Conservation (phyloP, 2,329 filamentous ascomycete species). For the Beauveria brongniartii region DNA sequence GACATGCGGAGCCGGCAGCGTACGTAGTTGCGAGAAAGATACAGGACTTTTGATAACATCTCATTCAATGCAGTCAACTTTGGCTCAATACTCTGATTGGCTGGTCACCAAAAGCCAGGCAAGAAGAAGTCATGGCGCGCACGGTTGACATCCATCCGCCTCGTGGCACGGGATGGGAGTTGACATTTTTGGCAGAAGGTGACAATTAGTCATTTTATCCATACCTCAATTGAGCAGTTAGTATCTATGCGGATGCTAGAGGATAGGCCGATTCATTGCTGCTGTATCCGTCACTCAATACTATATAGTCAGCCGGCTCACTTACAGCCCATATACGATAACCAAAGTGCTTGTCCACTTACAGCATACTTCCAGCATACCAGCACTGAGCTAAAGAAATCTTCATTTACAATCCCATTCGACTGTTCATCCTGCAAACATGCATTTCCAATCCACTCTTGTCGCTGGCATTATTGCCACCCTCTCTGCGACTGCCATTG, state of each 20-base stretch:
- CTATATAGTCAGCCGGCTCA: not conserved
- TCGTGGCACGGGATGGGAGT: not conserved
- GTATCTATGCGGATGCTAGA: not conserved
- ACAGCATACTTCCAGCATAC: not conserved
- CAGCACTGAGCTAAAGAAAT: not conserved
- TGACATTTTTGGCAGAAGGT: not conserved
- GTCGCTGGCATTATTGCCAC: not conserved
- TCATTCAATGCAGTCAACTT: not conserved
- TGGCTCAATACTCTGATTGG: not conserved
- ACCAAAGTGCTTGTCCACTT: not conserved
- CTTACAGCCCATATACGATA: not conserved
- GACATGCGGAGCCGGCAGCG: not conserved
- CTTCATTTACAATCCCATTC: not conserved
- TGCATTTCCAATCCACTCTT: not conserved
- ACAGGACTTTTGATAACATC: rapidly evolving
- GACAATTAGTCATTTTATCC: not conserved
- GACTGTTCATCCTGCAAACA: not conserved
- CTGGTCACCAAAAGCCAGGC: too few species aligned
- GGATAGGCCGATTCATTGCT: not conserved
- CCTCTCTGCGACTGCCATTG: not conserved
- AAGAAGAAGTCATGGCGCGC: not conserved
- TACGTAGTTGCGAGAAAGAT: not conserved
- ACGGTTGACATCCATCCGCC: not conserved
- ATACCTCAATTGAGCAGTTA: too few species aligned
- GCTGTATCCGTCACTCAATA: not conserved